Evolutionary conservation across 192 early-diverging fungal species (phyloP).

Genomic region (Chytriomyces sp.): DNA sequence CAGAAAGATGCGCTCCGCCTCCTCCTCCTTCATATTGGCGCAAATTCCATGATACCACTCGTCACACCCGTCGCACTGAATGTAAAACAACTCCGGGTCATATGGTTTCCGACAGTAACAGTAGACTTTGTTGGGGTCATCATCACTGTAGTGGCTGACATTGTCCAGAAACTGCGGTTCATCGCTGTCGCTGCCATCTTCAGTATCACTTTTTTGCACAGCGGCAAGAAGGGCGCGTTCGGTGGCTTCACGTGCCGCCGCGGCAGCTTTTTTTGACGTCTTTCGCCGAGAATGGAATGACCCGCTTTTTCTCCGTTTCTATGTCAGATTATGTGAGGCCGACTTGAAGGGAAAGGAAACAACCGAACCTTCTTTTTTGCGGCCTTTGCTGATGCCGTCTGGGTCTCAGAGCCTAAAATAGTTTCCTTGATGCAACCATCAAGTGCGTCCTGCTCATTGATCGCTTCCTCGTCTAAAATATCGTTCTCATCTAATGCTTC

Average conservation of each 20-base stretch:
- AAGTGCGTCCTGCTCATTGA: too few relatives aligned
- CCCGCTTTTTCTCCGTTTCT: neutral
- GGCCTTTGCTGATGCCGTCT: neutral
- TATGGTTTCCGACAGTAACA: constrained; percentile 32
- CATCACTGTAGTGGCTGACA: neutral
- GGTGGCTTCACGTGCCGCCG: neutral
- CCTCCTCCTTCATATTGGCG: constrained; percentile 30
- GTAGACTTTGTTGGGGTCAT: constrained; percentile 31
- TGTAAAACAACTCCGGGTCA: constrained; percentile 25
- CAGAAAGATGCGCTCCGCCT: constrained; percentile 28
- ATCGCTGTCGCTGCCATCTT: neutral
- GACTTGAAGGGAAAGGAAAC: neutral
- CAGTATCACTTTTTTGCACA: neutral
- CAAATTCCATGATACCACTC: constrained; percentile 37
- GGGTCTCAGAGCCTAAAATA: too few relatives aligned
- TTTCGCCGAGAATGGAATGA: neutral
- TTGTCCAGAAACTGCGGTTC: neutral
- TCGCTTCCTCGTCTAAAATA: too few relatives aligned
- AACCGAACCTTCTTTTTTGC: neutral
- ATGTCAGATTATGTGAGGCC: neutral
- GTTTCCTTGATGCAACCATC: too few relatives aligned
- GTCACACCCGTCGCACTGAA: constrained; percentile 36
- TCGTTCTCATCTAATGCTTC: too few relatives aligned
- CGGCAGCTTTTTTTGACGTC: neutral
- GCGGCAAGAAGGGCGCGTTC: neutral